phyloP scores from a whole-genome alignment of 108 stramenopile genomes.

The Discostella stelligeroides region DNA sequence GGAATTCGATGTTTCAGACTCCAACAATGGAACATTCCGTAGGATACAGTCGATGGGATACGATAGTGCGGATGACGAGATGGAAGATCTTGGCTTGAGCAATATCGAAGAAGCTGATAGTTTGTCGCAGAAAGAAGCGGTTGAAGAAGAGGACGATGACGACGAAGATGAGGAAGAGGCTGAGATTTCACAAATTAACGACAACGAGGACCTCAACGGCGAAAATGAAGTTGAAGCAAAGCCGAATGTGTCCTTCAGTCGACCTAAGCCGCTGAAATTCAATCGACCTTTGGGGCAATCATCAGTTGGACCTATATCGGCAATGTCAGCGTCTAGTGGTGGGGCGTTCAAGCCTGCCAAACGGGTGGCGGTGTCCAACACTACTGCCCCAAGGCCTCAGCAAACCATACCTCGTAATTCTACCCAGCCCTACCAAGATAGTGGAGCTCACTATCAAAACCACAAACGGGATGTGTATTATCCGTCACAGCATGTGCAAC shows the following conservation, averaged over 20 bases:
- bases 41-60: constrained; percentile 26
- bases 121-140: constrained; percentile 4
- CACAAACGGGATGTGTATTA: constrained; percentile 3
- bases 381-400: constrained; percentile 23
- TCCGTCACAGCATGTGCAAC: constrained; percentile 10
- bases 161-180: constrained; percentile 19
- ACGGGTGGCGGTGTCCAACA: constrained; percentile 2
- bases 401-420: constrained; percentile 5
- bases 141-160: constrained; percentile 6
- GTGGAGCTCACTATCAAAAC: constrained; percentile 5
- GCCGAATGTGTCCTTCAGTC: constrained; percentile 1
- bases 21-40: constrained; percentile 15
- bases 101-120: neutral
- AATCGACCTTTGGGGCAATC: constrained; percentile 1
- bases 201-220: neutral
- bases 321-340: neutral
- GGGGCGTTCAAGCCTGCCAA: constrained; percentile 28
- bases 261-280: constrained; percentile 19
- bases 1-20: neutral
- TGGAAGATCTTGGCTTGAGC: constrained; percentile 9
- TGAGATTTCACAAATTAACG: constrained; percentile 19
- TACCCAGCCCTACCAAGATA: neutral
- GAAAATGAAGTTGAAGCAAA: constrained; percentile 1
- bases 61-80: constrained; percentile 28
- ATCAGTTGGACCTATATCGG: neutral